Evolutionary conservation across 1,284 basidiomycete species (phyloP), one percentile per base, ranked within the genome.

Genomic region (Gomphus bonarii): DNA sequence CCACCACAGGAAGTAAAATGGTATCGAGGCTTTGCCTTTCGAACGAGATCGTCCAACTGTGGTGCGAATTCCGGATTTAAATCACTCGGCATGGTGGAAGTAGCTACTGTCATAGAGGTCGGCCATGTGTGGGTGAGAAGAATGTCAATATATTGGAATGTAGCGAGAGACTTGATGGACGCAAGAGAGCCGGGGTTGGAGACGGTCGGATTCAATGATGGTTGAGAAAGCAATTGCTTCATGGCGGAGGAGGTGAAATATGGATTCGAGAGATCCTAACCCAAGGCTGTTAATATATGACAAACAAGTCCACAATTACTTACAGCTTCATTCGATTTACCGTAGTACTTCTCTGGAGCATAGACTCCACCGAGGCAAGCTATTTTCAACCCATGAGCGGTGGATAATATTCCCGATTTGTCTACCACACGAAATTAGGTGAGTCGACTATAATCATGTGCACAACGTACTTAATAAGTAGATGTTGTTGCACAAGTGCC

Each of bases 61-160:
- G 77, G 74, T 0, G 79, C 82, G 1, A 77, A 72, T 5, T 68
- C 64, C 6, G 73, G 65, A 57, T 70, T 61, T 38, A 82, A 67
- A 51, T 77, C 76, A 9, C 77, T 70, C 3, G 71, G 67, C 30
- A 79, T 73, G 0, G 72, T 70, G 12, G 78, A 71, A 1, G 90
- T 88, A 58, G 85, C 76, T 6, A 80, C 75, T 1, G 84, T 75
- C 59, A 95, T 79, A 25, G 78, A 74, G 4, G 83, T 72, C 3
- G 94, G 91, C 79, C 88, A 90, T 20, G 78, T 74, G 61, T 91
- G 84, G n/a, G 83, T 85, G 52, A 95, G 74, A 49, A 97, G 76
- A 55, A 97, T 81, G 69, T 97, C 94, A 57, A 95, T 70, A 54
- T 84, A 74, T 57, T 83, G 79, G 12, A 86, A 81, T 57, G 81